Evolutionary conservation across 1,284 basidiomycete genomes (phyloP), one percentile per base, ranked within the genome.

Genomic region (Sporisorium graminicola): DNA sequence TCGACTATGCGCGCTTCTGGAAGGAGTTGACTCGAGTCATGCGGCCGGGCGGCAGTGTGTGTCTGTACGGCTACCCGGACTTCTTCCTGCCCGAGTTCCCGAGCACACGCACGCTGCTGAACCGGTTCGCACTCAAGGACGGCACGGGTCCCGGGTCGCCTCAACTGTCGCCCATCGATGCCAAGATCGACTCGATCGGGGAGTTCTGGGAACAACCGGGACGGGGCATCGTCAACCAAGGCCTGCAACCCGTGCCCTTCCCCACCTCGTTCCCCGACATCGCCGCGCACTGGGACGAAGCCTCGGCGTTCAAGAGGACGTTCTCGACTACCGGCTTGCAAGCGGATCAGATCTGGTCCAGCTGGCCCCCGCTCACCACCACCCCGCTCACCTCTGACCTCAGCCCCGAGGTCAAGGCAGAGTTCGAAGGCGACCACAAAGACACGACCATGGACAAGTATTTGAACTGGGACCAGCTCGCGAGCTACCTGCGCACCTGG

Each of bases 161-260:
- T 0, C 16, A 14, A 0, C 37, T 65, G 9, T 22, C 20, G 3
- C 18, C 44, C 1, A 1, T 8, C 20, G 54, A 53, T 2, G 24
- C 4, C 20, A 5, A 31, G 42, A 44, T 63, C 0, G 87, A 87
- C n/a, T 90, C 89, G 22, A 83, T 94, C 1, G 93, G 92, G 0
- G 89, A 90, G 1, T 90, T 93, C 82, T 95, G 92, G 90, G 89
- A 93, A 74, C 91, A 91, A 56, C 94, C 93, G 0, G 93, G 94
- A 1, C 88, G 94, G 10, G 88, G 88, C 0, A 92, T 94, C 71
- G 87, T 94, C 20, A 92, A 93, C 54, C 89, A 89, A 12, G 90
- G 92, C 74, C 88, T 94, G 0, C 86, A 90, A 8, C 90, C 90
- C 31, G 88, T 94, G 14, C 91, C 92, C 0, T 89, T 90, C 65